These are phyloP conservation scores for Silene coronaria DNA, from an alignment of 179 eudicot species.

Conservation along the genomic window DNA sequence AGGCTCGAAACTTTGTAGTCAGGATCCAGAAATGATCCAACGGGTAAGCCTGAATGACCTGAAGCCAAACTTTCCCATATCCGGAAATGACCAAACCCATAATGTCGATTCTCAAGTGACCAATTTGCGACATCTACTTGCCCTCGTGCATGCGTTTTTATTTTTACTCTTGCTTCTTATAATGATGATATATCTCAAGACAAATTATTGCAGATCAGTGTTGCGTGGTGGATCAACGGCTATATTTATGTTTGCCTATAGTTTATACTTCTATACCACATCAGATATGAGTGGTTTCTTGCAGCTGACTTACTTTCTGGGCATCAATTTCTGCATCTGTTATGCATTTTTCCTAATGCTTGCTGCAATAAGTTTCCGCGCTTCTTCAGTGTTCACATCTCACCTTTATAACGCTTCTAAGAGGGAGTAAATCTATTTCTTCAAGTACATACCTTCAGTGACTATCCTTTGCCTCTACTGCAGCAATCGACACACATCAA, in stretches of 20 bases:
- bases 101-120: too few species aligned
- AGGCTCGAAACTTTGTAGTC: too few species aligned
- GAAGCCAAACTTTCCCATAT: too few species aligned
- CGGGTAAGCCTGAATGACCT: too few species aligned
- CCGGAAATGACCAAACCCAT: too few species aligned
- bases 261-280: constrained; percentile 43
- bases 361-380: constrained; percentile 47
- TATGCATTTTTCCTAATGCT: constrained; percentile 67
- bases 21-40: too few species aligned
- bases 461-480: background rate
- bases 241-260: constrained; percentile 49
- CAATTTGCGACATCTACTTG: background rate
- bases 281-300: constrained; percentile 63
- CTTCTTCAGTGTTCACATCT: constrained; percentile 47
- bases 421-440: constrained; percentile 40
- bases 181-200: background rate
- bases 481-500: background rate
- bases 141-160: background rate
- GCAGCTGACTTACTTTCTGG: constrained; percentile 58
- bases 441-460: background rate
- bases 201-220: constrained; percentile 49
- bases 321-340: constrained; percentile 52
- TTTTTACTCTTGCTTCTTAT: background rate
- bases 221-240: constrained; percentile 65
- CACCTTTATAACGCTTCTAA: constrained; percentile 47